phyloP scores from a whole-genome alignment of 768 basidiomycete genomes.

The Boletus vermiculosoides region DNA sequence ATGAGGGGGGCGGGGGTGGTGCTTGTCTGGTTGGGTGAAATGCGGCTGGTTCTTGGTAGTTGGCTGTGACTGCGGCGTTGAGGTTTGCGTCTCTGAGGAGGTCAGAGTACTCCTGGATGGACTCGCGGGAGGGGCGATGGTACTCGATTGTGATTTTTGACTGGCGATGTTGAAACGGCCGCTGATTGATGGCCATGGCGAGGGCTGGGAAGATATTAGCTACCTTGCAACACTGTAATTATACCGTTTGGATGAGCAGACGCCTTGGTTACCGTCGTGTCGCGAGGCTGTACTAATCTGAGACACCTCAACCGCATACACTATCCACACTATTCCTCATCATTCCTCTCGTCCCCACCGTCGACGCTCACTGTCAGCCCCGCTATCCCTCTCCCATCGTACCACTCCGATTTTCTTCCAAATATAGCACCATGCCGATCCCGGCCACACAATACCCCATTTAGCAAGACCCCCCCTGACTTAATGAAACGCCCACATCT shows the following conservation, averaged over 20 bases:
- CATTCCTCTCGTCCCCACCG: neutral
- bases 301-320: neutral
- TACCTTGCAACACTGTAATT: neutral
- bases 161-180: constrained; percentile 42
- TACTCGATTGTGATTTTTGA: constrained; percentile 75
- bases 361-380: neutral
- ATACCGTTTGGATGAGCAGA: neutral
- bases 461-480: too few species aligned
- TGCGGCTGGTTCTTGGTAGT: constrained; percentile 32
- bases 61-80: constrained; percentile 40
- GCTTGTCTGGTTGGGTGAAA: constrained; percentile 44
- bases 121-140: constrained; percentile 70
- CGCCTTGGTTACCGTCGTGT: neutral
- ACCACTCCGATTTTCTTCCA: too few species aligned
- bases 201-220: neutral
- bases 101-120: constrained; percentile 74
- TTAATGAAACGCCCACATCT: constrained; percentile 1
- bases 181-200: constrained; percentile 49
- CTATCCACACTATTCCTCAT: neutral
- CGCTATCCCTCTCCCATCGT: too few species aligned
- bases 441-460: too few species aligned
- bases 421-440: too few species aligned
- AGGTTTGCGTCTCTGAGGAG: constrained; percentile 61
- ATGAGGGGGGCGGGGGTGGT: constrained; percentile 41
- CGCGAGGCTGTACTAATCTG: neutral